Percentiles rank a stretch among this genome's conserved stretches.
These are phyloP conservation scores for Ploettnerulaceae sp. DNA, from an alignment of 2,329 filamentous ascomycete species.

Conservation along the genomic window DNA sequence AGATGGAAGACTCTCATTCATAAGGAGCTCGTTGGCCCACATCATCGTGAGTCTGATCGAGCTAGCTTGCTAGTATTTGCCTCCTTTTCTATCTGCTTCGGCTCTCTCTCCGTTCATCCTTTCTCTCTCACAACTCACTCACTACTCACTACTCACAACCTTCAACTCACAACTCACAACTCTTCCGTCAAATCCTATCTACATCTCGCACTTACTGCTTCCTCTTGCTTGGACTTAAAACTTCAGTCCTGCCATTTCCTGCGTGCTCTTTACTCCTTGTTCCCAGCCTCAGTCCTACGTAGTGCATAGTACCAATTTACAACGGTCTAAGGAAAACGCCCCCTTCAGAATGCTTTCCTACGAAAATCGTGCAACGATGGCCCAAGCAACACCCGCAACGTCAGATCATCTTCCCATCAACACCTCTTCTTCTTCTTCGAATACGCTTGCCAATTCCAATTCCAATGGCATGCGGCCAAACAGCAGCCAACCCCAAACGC, in stretches of 20 bases:
- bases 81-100: constrained; percentile 13
- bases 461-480: constrained; percentile 15
- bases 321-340: too few species aligned
- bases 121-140: too few species aligned
- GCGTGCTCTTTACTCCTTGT: background rate
- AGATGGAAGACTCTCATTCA: constrained; percentile 10
- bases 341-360: constrained; percentile 29
- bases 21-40: constrained; percentile 14
- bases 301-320: too few species aligned
- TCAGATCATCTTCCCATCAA: constrained; percentile 27
- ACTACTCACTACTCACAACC: constrained; percentile 5
- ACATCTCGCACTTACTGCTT: background rate
- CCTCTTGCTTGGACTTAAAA: too few species aligned
- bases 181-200: background rate
- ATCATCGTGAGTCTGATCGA: constrained; percentile 17
- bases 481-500: constrained; percentile 20
- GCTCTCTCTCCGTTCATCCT: too few species aligned
- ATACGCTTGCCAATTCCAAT: too few species aligned
- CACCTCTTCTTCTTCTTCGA: constrained; percentile 15
- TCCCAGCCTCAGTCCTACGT: too few species aligned
- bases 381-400: constrained; percentile 22
- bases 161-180: constrained; percentile 7
- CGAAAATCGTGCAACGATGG: constrained; percentile 29
- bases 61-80: constrained; percentile 13
- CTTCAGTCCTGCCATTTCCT: too few species aligned